phyloP scores from a whole-genome alignment of 2,329 filamentous ascomycete species.

The Coniochaeta prunicola region DNA sequence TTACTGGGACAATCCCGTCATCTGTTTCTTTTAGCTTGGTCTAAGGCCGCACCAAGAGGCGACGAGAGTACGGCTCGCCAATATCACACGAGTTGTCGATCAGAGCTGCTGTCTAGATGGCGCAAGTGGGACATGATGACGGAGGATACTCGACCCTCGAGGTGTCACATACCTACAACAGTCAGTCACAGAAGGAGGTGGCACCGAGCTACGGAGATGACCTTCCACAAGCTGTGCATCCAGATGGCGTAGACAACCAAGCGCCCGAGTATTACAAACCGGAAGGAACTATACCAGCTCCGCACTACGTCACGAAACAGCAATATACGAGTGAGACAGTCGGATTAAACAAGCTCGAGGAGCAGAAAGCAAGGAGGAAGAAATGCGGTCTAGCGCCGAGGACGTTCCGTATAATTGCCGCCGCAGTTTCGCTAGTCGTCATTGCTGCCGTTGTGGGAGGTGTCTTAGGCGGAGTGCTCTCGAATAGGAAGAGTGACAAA shows the following conservation, averaged over 20 bases:
- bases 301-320: neutral
- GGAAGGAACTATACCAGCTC: neutral
- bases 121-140: neutral
- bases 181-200: neutral
- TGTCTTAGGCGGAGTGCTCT: neutral
- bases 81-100: neutral
- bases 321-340: neutral
- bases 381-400: neutral
- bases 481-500: neutral
- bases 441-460: conserved; percentile 3
- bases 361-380: neutral
- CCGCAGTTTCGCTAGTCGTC: neutral
- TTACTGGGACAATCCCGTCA: too few relatives aligned
- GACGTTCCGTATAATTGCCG: conserved; percentile 3
- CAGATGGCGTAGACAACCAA: neutral
- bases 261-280: neutral
- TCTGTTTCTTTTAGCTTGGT: too few relatives aligned
- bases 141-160: neutral
- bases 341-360: neutral
- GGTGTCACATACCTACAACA: neutral
- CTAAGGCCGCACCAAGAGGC: too few relatives aligned
- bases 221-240: neutral
- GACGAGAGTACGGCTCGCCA: too few relatives aligned
- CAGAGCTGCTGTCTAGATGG: neutral
- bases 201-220: neutral